Evolutionary conservation across 306 rosid species (phyloP).

Genomic region (Inga leiocalycina): DNA sequence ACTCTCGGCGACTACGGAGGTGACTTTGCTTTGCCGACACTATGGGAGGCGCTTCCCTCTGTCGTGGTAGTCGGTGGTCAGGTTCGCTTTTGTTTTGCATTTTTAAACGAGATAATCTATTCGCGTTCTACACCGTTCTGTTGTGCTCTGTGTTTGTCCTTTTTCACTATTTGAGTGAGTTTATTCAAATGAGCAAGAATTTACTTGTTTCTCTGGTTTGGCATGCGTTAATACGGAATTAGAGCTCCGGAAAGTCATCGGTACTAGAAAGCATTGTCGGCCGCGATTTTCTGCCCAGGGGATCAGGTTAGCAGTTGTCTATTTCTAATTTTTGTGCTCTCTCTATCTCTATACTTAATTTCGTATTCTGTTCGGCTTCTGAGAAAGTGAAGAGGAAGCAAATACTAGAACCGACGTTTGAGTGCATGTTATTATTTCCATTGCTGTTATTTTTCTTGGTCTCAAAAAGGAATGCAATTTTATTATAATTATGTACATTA

Average conservation of each 20-base stretch:
- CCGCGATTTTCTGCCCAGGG: slow-evolving; percentile 74
- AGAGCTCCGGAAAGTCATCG: slow-evolving; percentile 74
- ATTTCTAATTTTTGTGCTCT: background rate
- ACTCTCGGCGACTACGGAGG: slow-evolving; percentile 75
- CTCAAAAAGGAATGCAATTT: background rate
- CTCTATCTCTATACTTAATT: background rate
- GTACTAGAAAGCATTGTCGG: slow-evolving; percentile 67
- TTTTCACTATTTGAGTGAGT: background rate
- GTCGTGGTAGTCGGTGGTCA: slow-evolving; percentile 84
- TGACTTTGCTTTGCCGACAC: slow-evolving; percentile 57
- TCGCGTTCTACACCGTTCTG: background rate
- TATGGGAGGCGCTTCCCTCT: slow-evolving; percentile 80
- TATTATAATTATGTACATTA: background rate
- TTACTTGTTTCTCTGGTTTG: background rate
- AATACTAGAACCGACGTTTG: background rate
- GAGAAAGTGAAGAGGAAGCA: slow-evolving; percentile 7
- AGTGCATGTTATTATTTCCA: background rate
- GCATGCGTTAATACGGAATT: slow-evolving; percentile 6
- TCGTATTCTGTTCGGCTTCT: slow-evolving; percentile 25
- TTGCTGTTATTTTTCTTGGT: background rate
- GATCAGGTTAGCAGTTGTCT: slow-evolving; percentile 51
- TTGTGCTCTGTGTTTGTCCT: background rate
- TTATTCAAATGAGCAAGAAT: background rate
- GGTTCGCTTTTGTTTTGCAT: slow-evolving; percentile 35
- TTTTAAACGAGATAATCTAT: background rate